Evolutionary conservation across 805 yeast genomes (phyloP), one percentile per base, ranked within the genome.

Genomic region (Teunomyces kruisii): DNA sequence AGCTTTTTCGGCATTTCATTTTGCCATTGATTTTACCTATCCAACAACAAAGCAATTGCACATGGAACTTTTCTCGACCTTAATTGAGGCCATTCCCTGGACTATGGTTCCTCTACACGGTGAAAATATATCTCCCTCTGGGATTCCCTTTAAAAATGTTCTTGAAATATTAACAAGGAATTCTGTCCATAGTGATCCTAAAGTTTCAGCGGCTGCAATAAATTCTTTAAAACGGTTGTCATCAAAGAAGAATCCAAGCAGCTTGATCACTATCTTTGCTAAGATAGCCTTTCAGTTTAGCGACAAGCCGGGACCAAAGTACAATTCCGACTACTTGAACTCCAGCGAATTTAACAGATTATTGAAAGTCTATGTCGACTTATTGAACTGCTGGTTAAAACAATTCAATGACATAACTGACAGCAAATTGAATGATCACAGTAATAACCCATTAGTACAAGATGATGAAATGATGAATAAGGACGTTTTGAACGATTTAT

Each of bases 161-260:
- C 79, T 91, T 19, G 98, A 92, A 47, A 69, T 89, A 3, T 67
- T 94, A 12, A 83, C 91, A 32, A 74, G 88, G 45, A 89, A 90
- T 58, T 79, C 88, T 2, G 80, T 84, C 1, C 96, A 90, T 61
- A 71, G 76, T 2, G 83, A 84, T 50, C 65, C 64, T 4, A 67
- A 75, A n/a, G 80, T 91, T 7, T 75, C 90, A 1, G 65, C 69
- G 13, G 84, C 90, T 27, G 79, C 94, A 0, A 70, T 81, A 9
- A 71, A 69, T 37, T 79, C 96, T 1, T 65, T 91, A 42, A 83
- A 79, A 48, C 72, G 76, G 17, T 61, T 92, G 17, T 89, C 95
- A 1, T 70, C 83, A 1, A 80, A 79, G 40, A 81, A 76, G 48
- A 85, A 86, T 50, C 86, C 96, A 0, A 80, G 84, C 39, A 75